A percentile compares a stretch with the other conserved stretches of the same genome.
These are phyloP conservation scores for Cladosporium velox DNA, from an alignment of 2,329 filamentous ascomycete species.

Conservation along the genomic window DNA sequence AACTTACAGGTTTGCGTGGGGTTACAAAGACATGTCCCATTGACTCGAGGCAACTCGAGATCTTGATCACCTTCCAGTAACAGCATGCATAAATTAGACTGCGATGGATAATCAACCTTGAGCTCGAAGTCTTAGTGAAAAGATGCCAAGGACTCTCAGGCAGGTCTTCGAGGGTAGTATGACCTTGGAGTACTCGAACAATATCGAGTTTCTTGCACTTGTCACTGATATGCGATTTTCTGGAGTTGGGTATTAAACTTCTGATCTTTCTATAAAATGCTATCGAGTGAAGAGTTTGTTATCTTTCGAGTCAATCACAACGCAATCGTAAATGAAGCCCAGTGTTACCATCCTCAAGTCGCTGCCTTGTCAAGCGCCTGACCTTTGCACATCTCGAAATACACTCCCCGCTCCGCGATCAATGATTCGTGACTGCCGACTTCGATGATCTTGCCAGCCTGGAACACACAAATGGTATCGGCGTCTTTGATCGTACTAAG, in stretches of 20 bases:
- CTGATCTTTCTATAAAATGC: neutral
- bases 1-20: neutral
- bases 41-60: neutral
- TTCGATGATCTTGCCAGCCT: constrained; percentile 42
- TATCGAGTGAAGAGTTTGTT: neutral
- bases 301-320: neutral
- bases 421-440: constrained; percentile 41
- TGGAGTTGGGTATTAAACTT: neutral
- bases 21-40: neutral
- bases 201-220: neutral
- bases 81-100: neutral
- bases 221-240: neutral
- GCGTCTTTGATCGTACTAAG: constrained; percentile 45
- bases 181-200: neutral
- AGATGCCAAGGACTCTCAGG: neutral
- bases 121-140: neutral
- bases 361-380: constrained; percentile 39
- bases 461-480: constrained; percentile 47
- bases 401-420: constrained; percentile 43
- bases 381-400: constrained; percentile 38
- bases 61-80: neutral
- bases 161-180: too few relatives aligned
- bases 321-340: neutral
- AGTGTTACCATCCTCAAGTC: neutral
- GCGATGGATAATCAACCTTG: neutral